These are phyloP conservation scores for Entomortierella chlamydospora DNA, from an alignment of 192 early-diverging fungal species.

Conservation along the genomic window DNA sequence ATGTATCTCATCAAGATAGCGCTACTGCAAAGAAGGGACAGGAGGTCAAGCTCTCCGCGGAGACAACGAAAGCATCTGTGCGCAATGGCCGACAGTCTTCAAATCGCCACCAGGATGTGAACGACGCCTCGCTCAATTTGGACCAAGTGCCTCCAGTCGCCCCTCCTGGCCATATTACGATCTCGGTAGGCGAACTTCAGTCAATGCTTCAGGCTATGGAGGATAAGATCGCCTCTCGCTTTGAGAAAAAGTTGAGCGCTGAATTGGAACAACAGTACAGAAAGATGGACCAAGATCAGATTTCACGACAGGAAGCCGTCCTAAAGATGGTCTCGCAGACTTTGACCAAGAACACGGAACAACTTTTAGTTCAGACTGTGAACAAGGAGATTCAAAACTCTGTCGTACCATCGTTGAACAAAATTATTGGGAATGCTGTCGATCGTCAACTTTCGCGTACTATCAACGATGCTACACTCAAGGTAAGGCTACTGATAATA, in stretches of 20 bases:
- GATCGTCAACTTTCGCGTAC: slow-evolving; percentile 54
- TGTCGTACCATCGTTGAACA: slow-evolving; percentile 55
- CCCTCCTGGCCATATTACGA: slow-evolving; percentile 6
- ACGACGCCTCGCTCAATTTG: not conserved
- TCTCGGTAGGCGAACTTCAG: slow-evolving; percentile 36
- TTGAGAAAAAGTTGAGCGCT: slow-evolving; percentile 38
- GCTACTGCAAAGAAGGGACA: not conserved
- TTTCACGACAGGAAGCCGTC: slow-evolving; percentile 56
- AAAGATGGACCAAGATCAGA: slow-evolving; percentile 55
- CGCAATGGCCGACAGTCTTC: slow-evolving; percentile 8
- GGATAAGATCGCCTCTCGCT: slow-evolving; percentile 35
- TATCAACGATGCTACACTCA: slow-evolving; percentile 49
- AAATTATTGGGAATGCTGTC: slow-evolving; percentile 53
- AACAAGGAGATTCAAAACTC: slow-evolving; percentile 57
- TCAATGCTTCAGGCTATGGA: slow-evolving; percentile 38
- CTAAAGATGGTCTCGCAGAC: slow-evolving; percentile 60
- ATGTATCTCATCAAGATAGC: not conserved
- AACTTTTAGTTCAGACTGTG: slow-evolving; percentile 59
- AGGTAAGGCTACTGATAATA: slow-evolving; percentile 28
- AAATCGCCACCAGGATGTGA: slow-evolving; percentile 13
- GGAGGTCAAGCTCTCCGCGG: not conserved
- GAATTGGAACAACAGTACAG: slow-evolving; percentile 45
- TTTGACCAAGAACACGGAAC: slow-evolving; percentile 56
- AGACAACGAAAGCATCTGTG: not conserved
- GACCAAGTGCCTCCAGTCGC: slow-evolving; percentile 1